Base-by-base conservation (phyloP, 331 rosid species). In the Cydonia oblonga region DNA sequence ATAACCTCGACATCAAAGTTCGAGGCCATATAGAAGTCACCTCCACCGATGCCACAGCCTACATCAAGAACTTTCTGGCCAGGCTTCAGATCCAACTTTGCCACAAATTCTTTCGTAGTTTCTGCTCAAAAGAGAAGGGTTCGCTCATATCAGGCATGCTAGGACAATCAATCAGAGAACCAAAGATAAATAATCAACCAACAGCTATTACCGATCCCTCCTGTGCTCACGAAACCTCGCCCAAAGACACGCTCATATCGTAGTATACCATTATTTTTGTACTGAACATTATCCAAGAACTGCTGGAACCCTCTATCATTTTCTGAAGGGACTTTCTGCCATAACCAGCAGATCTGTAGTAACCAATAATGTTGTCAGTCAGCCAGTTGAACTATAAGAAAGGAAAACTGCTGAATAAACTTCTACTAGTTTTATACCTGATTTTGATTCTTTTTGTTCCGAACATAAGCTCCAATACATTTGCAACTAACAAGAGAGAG, bases 21-120 rank as follows among this genome's bases (percentile, higher is more conserved):
- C 68, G 78, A 82, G 30, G 97, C 97, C 97, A 93, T 89, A 86
- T 93, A 93, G 57, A 93, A 90, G 79, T 90, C 98, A 42, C 95
- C 96, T 40, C 97, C 98, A 35, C 98, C 98, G 70, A 83, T 89
- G 63, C 98, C 98, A 79, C 98, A 93, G 58, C 98, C 96, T 67
- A 93, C 97, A 82, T 93, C 98, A 7, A 93, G 85, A 64, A 93
- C 92, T 76, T 86, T 87, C 85, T 90, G 97, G 38, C 91, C 92
- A 74, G 91, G 83, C 83, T 86, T 82, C 16, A 93, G 92, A n/a
- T 78, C 91, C 76, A 93, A 84, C 88, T 78, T 87, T 10, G 82
- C 80, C 60, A 89, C 97, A 74, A 93, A 66, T 81, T 93, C 91
- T 78, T 86, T 87, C 0, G 98, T 93, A 15, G 98, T 91, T 75